Base-by-base conservation (phyloP, 345 rosid genomes). In the Sisymbrium altissimum region DNA sequence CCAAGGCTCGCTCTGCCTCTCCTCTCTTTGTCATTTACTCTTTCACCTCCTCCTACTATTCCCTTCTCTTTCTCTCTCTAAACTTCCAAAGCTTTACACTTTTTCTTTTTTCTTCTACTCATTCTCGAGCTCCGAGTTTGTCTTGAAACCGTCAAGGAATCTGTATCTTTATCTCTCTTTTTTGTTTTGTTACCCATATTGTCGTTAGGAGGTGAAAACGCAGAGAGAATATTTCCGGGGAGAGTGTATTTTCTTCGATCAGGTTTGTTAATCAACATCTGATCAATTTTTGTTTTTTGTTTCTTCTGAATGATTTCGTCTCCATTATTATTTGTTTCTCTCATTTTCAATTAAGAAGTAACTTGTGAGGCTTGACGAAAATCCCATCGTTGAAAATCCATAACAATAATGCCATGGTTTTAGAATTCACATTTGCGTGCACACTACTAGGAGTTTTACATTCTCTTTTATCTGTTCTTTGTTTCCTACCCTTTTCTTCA, bases 1-100 rank as follows among this genome's bases (percentile, higher is more conserved):
- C 80, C 77, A 65, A 66, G 66, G 74, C 66, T 45, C 39, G 5
- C 48, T 19, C 57, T 64, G 57, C 71, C 11, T 46, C 63, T 23
- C 62, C 69, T 1, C 50, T 59, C 53, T 30, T 53, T 68, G 79
- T 73, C 88, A 84, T 73, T 74, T 67, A 60, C 48, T 12, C 17
- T 9, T 49, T 33, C 62, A 2, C 41, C 50, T 48, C 61, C 15
- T 43, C 30, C 49, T 35, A 44, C 40, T 3, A 18, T 4, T 19
- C 32, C 32, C 44, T n/a, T n/a, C n/a, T 13, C 17, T 27, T 11
- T 44, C 53, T 70, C 43, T 33, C 35, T 64, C 76, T 17, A 72
- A 52, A 52, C 33, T 12, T 25, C 9, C 9, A 27, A 53, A 64
- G 17, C 48, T 36, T 55, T 48, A n/a, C 44, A 9, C 54, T 70